phyloP scores from a whole-genome alignment of 1,139 yeast genomes.

The Taphrina wiesneri region DNA sequence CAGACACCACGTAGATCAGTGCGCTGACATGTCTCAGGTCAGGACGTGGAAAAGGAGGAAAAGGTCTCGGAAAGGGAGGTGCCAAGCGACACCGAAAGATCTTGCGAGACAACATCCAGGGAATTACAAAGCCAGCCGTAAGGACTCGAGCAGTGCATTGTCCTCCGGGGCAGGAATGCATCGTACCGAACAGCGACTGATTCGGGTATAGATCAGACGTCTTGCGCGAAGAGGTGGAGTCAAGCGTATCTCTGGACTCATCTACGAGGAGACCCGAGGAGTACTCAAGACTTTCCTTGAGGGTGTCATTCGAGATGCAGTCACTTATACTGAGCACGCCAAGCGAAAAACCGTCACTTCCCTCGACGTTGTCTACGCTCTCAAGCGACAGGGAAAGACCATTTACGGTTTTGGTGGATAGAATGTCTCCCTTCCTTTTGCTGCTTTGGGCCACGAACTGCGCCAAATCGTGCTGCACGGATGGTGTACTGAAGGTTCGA shows the following conservation, averaged over 20 bases:
- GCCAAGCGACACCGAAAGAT: conserved; percentile 99
- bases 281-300: conserved; percentile 94
- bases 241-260: conserved; percentile 78
- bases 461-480: background rate
- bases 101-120: conserved; percentile 98
- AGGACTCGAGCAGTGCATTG: no score
- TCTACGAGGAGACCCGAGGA: conserved; percentile 98
- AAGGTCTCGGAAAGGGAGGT: conserved; percentile 88
- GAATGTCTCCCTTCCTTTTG: conserved; percentile 35
- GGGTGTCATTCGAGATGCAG: conserved; percentile 97
- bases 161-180: background rate
- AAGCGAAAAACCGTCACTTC: conserved; percentile 99
- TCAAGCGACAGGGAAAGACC: conserved; percentile 99
- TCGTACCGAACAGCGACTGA: background rate
- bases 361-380: conserved; percentile 96
- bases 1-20: no score
- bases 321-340: conserved; percentile 98
- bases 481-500: background rate
- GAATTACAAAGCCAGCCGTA: conserved; percentile 95
- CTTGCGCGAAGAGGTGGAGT: conserved; percentile 99
- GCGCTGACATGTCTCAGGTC: background rate
- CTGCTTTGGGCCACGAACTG: background rate
- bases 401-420: conserved; percentile 99
- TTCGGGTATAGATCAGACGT: conserved; percentile 73
- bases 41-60: conserved; percentile 85